phyloP scores from a whole-genome alignment of 306 rosid species.

The Fragaria vesca region DNA sequence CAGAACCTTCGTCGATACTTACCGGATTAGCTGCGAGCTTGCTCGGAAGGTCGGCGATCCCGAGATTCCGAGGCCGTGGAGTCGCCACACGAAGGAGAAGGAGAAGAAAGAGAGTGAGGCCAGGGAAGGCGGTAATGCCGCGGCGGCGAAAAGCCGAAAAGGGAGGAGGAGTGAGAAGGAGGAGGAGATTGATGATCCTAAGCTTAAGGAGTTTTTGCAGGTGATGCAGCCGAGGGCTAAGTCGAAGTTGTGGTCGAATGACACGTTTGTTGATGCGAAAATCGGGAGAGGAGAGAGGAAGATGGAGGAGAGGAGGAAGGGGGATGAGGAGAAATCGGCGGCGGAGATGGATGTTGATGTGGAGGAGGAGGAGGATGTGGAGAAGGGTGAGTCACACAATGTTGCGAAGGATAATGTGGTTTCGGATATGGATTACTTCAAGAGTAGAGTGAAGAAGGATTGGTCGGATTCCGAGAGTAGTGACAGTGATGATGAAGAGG shows the following conservation, averaged over 20 bases:
- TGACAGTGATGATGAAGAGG: conserved; percentile 35
- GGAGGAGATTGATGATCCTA: conserved; percentile 42
- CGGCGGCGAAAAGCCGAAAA: background rate
- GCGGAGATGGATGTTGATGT: conserved; percentile 23
- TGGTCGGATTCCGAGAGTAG: conserved; percentile 87
- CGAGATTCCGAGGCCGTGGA: conserved; percentile 81
- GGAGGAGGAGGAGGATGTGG: conserved; percentile 13
- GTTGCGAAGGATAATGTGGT: conserved; percentile 39
- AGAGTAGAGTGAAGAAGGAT: conserved; percentile 64
- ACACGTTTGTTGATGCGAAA: conserved; percentile 25
- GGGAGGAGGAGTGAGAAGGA: conserved; percentile 15
- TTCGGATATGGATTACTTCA: conserved; percentile 81
- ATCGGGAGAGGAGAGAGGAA: conserved; percentile 32
- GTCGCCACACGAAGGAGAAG: conserved; percentile 53
- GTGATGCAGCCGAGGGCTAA: conserved; percentile 78
- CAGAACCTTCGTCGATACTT: conserved; percentile 52
- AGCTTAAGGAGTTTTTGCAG: conserved; percentile 77
- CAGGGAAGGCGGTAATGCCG: background rate
- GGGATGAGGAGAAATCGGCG: conserved; percentile 20
- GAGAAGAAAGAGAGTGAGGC: conserved; percentile 31
- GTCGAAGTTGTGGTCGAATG: conserved; percentile 88
- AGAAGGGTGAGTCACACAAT: conserved; percentile 25
- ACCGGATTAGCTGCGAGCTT: conserved; percentile 68
- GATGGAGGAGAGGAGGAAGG: conserved; percentile 28
- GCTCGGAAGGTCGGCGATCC: conserved; percentile 79